Evolutionary conservation across 306 rosid genomes (phyloP).

Genomic region (Spatholobus suberectus): DNA sequence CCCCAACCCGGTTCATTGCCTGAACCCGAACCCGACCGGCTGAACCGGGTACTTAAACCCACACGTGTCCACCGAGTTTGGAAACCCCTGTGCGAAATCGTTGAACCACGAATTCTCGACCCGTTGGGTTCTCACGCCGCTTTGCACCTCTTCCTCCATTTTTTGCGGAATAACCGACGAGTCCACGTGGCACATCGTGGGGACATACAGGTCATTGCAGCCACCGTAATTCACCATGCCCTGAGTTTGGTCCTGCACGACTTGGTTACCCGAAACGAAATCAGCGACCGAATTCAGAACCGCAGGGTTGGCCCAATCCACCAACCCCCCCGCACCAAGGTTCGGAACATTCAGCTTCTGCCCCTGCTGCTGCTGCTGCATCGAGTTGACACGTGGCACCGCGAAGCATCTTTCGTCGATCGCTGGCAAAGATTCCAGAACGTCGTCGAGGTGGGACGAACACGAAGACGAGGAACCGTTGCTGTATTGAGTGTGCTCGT

Average conservation of each 20-base stretch:
- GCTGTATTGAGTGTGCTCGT: conserved; percentile 64
- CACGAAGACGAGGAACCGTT: conserved; percentile 70
- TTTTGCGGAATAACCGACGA: conserved; percentile 35
- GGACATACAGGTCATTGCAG: conserved; percentile 57
- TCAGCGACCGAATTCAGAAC: conserved; percentile 57
- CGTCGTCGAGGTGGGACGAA: conserved; percentile 77
- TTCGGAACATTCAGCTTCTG: conserved; percentile 54
- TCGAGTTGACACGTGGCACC: conserved; percentile 65
- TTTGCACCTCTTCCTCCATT: conserved; percentile 83
- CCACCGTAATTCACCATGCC: conserved; percentile 42
- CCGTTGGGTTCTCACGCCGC: conserved; percentile 62
- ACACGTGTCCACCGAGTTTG: conserved; percentile 52
- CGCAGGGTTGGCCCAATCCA: conserved; percentile 72
- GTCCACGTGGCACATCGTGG: conserved; percentile 52
- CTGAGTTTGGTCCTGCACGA: conserved; percentile 37
- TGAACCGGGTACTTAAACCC: conserved; percentile 68
- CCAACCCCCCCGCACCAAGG: conserved; percentile 46
- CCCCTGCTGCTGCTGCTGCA: conserved; percentile 35
- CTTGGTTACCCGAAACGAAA: conserved; percentile 39
- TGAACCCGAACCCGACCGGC: conserved; percentile 52
- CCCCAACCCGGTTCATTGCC: conserved; percentile 44
- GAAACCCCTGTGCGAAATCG: conserved; percentile 51
- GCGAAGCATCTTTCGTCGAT: conserved; percentile 61
- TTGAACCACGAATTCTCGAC: conserved; percentile 48
- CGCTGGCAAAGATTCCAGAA: conserved; percentile 73